Evolutionary conservation across 148 eudicot species (phyloP), one percentile per base, ranked within the genome.

Genomic region (Amaranthus palmeri): DNA sequence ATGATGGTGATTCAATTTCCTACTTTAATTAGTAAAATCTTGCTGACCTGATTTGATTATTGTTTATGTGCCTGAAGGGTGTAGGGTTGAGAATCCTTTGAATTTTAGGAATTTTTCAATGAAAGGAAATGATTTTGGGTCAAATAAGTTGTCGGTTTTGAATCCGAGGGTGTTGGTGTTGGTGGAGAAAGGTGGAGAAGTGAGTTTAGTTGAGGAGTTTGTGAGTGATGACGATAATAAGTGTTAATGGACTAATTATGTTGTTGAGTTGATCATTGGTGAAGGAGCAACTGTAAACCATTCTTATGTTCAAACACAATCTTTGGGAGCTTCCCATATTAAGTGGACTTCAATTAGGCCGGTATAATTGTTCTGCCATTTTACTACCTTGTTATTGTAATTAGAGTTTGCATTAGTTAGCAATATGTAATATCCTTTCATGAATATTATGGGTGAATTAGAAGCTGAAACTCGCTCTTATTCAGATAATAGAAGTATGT

Each of bases 131-230:
- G 87, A 81, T 54, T 67, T 55, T 9, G 96, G 80, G 68, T 86
- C 85, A 51, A 91, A 89, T 6, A 59, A 62, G 65, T 78, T 95
- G 78, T 93, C 96, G 1, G 72, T 89, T 56, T 95, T 96, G 44
- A 95, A 88, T 75, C 98, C 98, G 6, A 86, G 98, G 72, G 92
- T 95, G 41, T 72, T 93, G 70, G 86, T 91, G 74, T 62, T 93
- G 82, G 97, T 93, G 73, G 98, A 93, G 84, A 93, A 86, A 73
- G 98, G 96, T 69, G 97, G 93, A 55, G 88, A 91, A 70, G 76
- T 93, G 84, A 75, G 86, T 42, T 79, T 93, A 64, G 74, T 91
- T 54, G 97, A 93, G 85, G 97, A 91, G 84, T 87, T 76, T 82
- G 73, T 79, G 10, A 83, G 85, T 71, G 85, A 74, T 8, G 89